A percentile compares a stretch with the other conserved stretches of the same genome.
phyloP scores from a whole-genome alignment of 2,329 filamentous ascomycete species.

The Microcyclosporella mali region DNA sequence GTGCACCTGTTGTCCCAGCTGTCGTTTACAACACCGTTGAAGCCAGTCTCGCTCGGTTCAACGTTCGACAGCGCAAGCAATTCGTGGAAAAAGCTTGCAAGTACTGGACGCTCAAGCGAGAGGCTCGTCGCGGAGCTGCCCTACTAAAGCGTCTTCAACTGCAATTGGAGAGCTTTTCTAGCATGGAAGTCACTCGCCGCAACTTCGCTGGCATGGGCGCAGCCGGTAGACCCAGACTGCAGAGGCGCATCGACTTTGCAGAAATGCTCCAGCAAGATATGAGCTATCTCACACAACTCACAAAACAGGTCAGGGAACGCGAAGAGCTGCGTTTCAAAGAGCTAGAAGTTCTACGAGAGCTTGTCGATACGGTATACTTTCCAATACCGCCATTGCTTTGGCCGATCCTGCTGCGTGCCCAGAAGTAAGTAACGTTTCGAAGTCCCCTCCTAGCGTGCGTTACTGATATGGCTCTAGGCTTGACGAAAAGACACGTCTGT shows the following conservation, averaged over 20 bases:
- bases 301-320: slow-evolving; percentile 64
- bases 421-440: slow-evolving; percentile 59
- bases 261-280: slow-evolving; percentile 69
- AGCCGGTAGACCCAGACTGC: slow-evolving; percentile 68
- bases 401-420: slow-evolving; percentile 72
- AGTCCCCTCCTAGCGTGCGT: background rate
- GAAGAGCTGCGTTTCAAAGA: slow-evolving; percentile 73
- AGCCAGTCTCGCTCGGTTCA: slow-evolving; percentile 73
- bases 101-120: slow-evolving; percentile 96
- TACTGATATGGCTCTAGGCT: slow-evolving; percentile 49
- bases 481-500: slow-evolving; percentile 51
- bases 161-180: slow-evolving; percentile 93
- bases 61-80: slow-evolving; percentile 79
- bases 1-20: slow-evolving; percentile 87
- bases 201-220: slow-evolving; percentile 95
- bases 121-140: slow-evolving; percentile 83
- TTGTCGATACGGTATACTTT: slow-evolving; percentile 88
- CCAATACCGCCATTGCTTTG: slow-evolving; percentile 71
- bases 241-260: slow-evolving; percentile 82
- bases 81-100: slow-evolving; percentile 89
- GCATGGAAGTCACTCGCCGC: slow-evolving; percentile 90
- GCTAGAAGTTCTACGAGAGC: slow-evolving; percentile 66
- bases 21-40: slow-evolving; percentile 83
- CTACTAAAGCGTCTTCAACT: slow-evolving; percentile 88
- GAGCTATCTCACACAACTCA: slow-evolving; percentile 64